phyloP scores from a whole-genome alignment of 192 early-diverging fungal species.

The Pilobolus umbonatus region DNA sequence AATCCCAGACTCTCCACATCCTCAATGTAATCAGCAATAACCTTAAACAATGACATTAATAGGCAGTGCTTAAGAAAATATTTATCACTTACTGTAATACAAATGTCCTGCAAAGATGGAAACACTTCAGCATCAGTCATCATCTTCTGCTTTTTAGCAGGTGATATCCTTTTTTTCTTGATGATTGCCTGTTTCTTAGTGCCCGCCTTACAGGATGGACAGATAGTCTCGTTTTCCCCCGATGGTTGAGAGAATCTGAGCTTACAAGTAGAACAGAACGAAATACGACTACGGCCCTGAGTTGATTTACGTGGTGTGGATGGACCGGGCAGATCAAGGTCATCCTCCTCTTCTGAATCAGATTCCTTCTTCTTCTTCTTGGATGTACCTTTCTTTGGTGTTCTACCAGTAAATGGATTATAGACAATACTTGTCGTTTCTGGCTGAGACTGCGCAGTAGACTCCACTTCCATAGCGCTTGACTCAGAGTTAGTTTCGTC shows the following conservation, averaged over 20 bases:
- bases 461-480: not conserved
- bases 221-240: constrained; percentile 28
- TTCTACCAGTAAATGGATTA: constrained; percentile 2
- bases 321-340: constrained; percentile 22
- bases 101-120: constrained; percentile 59
- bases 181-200: constrained; percentile 3
- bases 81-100: too few species aligned
- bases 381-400: constrained; percentile 4
- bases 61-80: too few species aligned
- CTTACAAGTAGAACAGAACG: constrained; percentile 43
- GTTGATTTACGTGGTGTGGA: constrained; percentile 21
- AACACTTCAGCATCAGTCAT: constrained; percentile 33
- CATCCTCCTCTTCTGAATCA: constrained; percentile 18
- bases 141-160: not conserved
- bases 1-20: constrained; percentile 83
- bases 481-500: constrained; percentile 1
- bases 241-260: constrained; percentile 34
- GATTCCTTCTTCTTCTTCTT: constrained; percentile 27
- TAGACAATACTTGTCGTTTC: not conserved
- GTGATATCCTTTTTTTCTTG: constrained; percentile 1
- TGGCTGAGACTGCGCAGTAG: not conserved
- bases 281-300: constrained; percentile 28
- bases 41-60: too few species aligned
- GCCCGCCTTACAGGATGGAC: constrained; percentile 25
- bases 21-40: constrained; percentile 73